A percentile compares a stretch with the other conserved stretches of the same genome.
Evolutionary conservation across 108 stramenopile species (phyloP).

Genomic region (Skeletonema grethae): DNA sequence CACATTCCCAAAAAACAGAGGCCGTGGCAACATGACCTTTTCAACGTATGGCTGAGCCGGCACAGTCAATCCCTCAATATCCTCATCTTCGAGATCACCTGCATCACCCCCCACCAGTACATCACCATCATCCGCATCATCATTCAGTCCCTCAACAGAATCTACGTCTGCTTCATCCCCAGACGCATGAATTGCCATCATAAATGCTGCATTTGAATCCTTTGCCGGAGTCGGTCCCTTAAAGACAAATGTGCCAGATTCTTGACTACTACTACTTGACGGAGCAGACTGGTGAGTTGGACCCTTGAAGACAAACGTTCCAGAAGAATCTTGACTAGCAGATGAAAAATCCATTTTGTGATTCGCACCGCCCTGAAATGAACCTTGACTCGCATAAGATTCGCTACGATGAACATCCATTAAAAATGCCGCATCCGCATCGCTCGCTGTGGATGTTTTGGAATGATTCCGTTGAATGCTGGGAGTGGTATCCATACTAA

Average conservation of each 20-base stretch:
- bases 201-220: constrained; percentile 22
- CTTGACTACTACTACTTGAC: background rate
- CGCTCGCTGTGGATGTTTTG: background rate
- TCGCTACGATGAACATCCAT: constrained; percentile 25
- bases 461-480: background rate
- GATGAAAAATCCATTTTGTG: background rate
- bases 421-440: constrained; percentile 37
- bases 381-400: constrained; percentile 9
- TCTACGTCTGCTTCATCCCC: constrained; percentile 13
- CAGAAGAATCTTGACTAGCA: constrained; percentile 24
- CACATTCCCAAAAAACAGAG: constrained; percentile 81
- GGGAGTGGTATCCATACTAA: constrained; percentile 4
- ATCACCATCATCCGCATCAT: constrained; percentile 5
- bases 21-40: constrained; percentile 71
- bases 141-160: constrained; percentile 13
- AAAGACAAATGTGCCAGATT: background rate
- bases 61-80: constrained; percentile 29
- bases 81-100: constrained; percentile 25
- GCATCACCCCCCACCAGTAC: constrained; percentile 12
- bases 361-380: background rate
- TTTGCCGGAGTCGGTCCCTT: background rate
- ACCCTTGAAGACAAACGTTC: constrained; percentile 23
- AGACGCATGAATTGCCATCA: constrained; percentile 45
- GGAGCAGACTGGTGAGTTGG: background rate
- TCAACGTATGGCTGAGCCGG: constrained; percentile 63